phyloP scores from a whole-genome alignment of 352 stramenopile genomes.

The Phytophthora pinifolia region DNA sequence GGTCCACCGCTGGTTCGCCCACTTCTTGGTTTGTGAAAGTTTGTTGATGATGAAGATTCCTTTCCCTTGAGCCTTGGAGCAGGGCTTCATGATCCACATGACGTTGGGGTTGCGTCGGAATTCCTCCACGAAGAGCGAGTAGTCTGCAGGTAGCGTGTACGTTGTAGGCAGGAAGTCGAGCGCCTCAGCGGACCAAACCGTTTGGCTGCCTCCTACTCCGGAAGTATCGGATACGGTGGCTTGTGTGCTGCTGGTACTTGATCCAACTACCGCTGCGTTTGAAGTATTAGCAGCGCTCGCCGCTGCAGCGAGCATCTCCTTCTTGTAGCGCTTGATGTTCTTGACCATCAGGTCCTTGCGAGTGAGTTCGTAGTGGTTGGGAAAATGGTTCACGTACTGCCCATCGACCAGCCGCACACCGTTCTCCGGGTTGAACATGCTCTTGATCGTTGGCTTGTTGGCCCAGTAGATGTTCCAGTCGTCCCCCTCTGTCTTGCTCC shows the following conservation, averaged over 20 bases:
- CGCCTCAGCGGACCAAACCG: slow-evolving; percentile 17
- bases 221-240: not conserved
- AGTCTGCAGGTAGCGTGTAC: slow-evolving; percentile 93
- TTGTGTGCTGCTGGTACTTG: not conserved
- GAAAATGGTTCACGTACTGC: slow-evolving; percentile 86
- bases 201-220: not conserved
- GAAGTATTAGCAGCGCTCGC: not conserved
- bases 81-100: slow-evolving; percentile 96
- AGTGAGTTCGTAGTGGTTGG: slow-evolving; percentile 93
- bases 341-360: slow-evolving; percentile 95
- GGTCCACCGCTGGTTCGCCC: slow-evolving; percentile 69
- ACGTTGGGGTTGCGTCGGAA: slow-evolving; percentile 81
- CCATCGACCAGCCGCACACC: slow-evolving; percentile 57
- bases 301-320: slow-evolving; percentile 42
- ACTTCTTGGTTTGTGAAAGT: slow-evolving; percentile 91
- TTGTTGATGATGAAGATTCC: slow-evolving; percentile 95
- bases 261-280: not conserved
- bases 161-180: slow-evolving; percentile 88
- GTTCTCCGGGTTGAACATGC: slow-evolving; percentile 89
- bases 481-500: slow-evolving; percentile 77
- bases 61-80: slow-evolving; percentile 88
- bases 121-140: slow-evolving; percentile 93
- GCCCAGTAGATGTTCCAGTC: slow-evolving; percentile 96
- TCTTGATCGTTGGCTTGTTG: slow-evolving; percentile 87
- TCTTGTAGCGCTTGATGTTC: slow-evolving; percentile 92